Conservation (phyloP, 148 eudicot genomes). For the Vaccinium vitisidaea region DNA sequence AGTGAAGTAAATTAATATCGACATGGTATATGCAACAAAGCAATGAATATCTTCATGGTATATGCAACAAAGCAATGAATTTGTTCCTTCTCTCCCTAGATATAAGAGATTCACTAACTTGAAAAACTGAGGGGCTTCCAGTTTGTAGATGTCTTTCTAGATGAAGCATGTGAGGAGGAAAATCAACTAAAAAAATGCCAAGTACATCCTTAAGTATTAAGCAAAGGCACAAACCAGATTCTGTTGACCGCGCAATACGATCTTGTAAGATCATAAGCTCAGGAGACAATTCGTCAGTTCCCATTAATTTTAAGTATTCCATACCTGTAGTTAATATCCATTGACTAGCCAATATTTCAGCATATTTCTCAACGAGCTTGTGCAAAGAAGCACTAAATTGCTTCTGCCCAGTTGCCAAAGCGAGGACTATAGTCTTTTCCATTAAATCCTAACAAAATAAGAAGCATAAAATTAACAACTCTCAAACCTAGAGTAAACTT, state of each 20-base stretch:
- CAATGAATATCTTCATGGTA: not conserved
- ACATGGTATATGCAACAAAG: not conserved
- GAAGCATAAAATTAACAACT: not conserved
- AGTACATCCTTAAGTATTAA: not conserved
- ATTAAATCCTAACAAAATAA: constrained; percentile 70
- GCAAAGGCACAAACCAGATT: constrained; percentile 43
- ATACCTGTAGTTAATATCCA: constrained; percentile 85
- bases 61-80: not conserved
- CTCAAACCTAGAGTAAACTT: not conserved
- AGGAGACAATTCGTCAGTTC: constrained; percentile 75
- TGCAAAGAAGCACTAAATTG: constrained; percentile 73
- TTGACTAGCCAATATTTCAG: constrained; percentile 92
- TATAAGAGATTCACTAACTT: not conserved
- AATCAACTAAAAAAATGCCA: not conserved
- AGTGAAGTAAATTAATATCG: not conserved
- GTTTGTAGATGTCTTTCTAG: not conserved
- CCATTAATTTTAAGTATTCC: constrained; percentile 81
- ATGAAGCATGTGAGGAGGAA: not conserved
- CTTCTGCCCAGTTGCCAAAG: constrained; percentile 94
- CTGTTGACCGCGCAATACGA: constrained; percentile 66
- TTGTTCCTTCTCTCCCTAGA: not conserved
- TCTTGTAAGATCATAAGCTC: constrained; percentile 82
- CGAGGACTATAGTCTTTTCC: constrained; percentile 93
- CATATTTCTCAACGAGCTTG: constrained; percentile 91
- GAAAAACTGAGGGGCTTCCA: not conserved